phyloP scores from a whole-genome alignment of 2,329 filamentous ascomycete species.

The Aureobasidium sp. region DNA sequence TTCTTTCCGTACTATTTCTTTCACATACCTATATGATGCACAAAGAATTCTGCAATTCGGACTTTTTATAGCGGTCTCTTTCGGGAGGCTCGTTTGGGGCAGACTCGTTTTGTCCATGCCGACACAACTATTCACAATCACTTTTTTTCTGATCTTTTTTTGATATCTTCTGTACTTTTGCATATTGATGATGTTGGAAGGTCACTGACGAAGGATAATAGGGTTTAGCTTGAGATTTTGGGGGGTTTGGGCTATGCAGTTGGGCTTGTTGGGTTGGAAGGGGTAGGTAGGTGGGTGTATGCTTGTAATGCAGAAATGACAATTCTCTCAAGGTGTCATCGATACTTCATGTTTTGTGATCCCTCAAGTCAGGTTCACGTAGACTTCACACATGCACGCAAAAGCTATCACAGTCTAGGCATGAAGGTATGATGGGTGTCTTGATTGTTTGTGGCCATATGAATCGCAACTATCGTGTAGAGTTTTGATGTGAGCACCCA shows the following conservation, averaged over 20 bases:
- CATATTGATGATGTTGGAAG: neutral
- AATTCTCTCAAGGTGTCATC: no score
- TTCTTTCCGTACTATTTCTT: no score
- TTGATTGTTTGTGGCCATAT: no score
- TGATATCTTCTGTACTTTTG: neutral
- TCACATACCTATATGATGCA: neutral
- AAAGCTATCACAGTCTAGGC: no score
- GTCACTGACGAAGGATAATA: neutral
- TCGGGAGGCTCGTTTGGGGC: neutral
- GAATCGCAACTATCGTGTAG: no score
- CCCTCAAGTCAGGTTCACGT: no score
- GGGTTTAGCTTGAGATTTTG: neutral
- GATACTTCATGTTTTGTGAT: no score
- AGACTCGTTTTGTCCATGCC: neutral
- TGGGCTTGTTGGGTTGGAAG: neutral
- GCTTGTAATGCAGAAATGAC: no score
- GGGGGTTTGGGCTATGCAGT: neutral
- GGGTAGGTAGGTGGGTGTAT: no score
- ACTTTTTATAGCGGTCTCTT: slow-evolving; percentile 2
- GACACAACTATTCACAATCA: slow-evolving; percentile 15
- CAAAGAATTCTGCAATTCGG: slow-evolving; percentile 16
- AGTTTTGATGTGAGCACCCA: no score
- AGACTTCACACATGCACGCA: no score
- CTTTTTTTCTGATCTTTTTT: neutral
- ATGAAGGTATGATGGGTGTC: no score